These are phyloP conservation scores for Eucalyptus brandiana DNA, from an alignment of 345 rosid species.

Conservation along the genomic window DNA sequence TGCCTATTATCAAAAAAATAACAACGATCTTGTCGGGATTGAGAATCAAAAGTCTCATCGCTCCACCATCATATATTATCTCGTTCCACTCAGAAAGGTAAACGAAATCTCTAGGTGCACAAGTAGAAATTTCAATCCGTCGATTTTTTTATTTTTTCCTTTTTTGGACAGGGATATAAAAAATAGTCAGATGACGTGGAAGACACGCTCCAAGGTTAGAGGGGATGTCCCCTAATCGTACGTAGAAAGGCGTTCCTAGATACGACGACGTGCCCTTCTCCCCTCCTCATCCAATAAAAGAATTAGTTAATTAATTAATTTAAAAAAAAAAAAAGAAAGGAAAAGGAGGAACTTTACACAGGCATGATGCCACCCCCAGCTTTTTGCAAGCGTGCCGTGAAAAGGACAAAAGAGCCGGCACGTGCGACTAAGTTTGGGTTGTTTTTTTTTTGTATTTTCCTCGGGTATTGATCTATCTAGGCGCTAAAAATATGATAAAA, in stretches of 20 bases:
- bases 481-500: not conserved
- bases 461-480: not conserved
- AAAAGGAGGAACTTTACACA: not conserved
- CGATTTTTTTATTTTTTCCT: accelerated
- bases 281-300: not conserved
- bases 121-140: accelerated
- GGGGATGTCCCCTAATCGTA: not conserved
- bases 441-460: not conserved
- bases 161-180: not conserved
- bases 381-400: not conserved
- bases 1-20: too few species aligned
- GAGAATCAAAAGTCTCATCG: not conserved
- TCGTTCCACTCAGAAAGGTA: not conserved
- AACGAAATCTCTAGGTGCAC: accelerated
- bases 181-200: conserved; percentile 19
- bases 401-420: not conserved
- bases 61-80: not conserved
- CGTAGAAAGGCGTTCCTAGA: not conserved
- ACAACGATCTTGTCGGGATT: not conserved
- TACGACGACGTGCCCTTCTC: not conserved
- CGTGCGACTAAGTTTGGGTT: not conserved
- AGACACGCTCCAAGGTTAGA: conserved; percentile 43
- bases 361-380: not conserved
- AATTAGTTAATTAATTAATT: not conserved
- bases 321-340: accelerated